Evolutionary conservation across 2,329 filamentous ascomycete genomes (phyloP).

Genomic region (Xylaria sp.): DNA sequence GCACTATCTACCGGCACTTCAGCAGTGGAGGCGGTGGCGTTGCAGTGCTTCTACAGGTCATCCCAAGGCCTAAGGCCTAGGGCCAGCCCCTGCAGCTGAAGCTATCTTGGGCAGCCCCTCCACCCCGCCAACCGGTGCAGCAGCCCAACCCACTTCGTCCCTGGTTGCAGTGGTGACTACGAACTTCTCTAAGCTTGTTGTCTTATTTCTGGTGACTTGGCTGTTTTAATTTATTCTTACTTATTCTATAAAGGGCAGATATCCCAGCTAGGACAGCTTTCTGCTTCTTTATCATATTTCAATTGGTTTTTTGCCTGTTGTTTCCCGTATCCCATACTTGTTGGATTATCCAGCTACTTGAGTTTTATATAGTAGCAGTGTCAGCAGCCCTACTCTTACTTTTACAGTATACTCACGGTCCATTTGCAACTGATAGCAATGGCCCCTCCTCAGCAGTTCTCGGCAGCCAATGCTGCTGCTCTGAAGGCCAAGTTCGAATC

Average conservation of each 20-base stretch:
- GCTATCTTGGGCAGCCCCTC: conserved; percentile 22
- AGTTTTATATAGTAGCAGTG: conserved; percentile 21
- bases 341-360: not conserved
- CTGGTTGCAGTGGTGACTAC: conserved; percentile 14
- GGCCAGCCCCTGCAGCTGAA: conserved; percentile 7
- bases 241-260: conserved; percentile 29
- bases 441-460: conserved; percentile 61
- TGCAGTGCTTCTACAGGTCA: conserved; percentile 23
- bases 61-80: not conserved
- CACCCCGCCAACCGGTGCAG: conserved; percentile 25
- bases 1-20: conserved; percentile 19
- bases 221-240: conserved; percentile 27
- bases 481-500: conserved; percentile 78
- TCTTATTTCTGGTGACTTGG: conserved; percentile 9
- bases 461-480: conserved; percentile 71
- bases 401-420: not conserved
- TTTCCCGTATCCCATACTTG: not conserved
- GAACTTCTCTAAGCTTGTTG: conserved; percentile 31
- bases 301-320: conserved; percentile 10
- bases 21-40: conserved; percentile 23
- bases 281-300: not conserved
- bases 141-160: conserved; percentile 32
- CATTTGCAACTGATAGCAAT: conserved; percentile 37
- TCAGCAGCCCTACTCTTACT: conserved; percentile 1
- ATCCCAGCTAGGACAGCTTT: conserved; percentile 2